A percentile compares a stretch with the other conserved stretches of the same genome.
phyloP scores from a whole-genome alignment of 1,139 yeast species.

The Schizosaccharomyces versatilis region DNA sequence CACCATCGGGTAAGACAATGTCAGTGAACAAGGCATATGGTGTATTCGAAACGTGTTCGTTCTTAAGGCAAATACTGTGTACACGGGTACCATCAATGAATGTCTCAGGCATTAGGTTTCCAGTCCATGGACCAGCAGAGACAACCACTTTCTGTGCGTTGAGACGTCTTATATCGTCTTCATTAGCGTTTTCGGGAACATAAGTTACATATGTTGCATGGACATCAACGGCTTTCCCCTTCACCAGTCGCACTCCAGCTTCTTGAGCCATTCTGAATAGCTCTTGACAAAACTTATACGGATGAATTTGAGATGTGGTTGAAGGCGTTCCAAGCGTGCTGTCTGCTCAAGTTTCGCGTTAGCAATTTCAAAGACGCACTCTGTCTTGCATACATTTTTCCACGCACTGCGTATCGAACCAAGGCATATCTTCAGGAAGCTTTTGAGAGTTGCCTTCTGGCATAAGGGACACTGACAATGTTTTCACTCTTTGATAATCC shows the following conservation, averaged over 20 bases:
- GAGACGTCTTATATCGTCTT: slow-evolving; percentile 16
- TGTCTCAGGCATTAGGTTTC: slow-evolving; percentile 68
- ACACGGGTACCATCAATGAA: slow-evolving; percentile 47
- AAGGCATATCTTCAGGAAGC: slow-evolving; percentile 54
- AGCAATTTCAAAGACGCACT: not conserved
- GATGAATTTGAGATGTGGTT: slow-evolving; percentile 92
- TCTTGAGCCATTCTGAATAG: slow-evolving; percentile 61
- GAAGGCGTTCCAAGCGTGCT: slow-evolving; percentile 68
- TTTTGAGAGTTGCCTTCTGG: slow-evolving; percentile 14
- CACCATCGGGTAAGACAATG: slow-evolving; percentile 39
- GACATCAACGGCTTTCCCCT: slow-evolving; percentile 32
- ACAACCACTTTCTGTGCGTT: slow-evolving; percentile 55
- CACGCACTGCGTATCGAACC: slow-evolving; percentile 35
- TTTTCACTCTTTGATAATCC: slow-evolving; percentile 80
- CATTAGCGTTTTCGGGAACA: slow-evolving; percentile 2
- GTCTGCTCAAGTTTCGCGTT: slow-evolving; percentile 41
- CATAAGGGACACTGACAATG: slow-evolving; percentile 74
- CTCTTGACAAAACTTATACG: slow-evolving; percentile 71
- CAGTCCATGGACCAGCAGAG: slow-evolving; percentile 92
- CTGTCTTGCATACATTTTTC: not conserved
- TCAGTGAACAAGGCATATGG: slow-evolving; percentile 77
- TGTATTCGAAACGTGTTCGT: no score
- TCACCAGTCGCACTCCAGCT: slow-evolving; percentile 55
- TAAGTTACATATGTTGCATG: slow-evolving; percentile 2
- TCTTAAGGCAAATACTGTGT: not conserved